Conservation (phyloP, 805 yeast species). For the Ogataea henricii region DNA sequence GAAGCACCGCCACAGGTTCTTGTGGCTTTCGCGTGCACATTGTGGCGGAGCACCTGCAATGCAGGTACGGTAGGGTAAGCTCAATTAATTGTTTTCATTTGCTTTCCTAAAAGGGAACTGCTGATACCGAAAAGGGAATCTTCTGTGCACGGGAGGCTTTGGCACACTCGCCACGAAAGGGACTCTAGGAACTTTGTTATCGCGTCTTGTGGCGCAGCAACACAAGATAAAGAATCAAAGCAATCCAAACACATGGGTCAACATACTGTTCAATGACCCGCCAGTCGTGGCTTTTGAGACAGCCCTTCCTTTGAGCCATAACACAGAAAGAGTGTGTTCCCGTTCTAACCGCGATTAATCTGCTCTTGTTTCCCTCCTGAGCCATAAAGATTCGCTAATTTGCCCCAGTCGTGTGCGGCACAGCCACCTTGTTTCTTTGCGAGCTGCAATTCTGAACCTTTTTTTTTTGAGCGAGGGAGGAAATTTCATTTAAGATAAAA, state of each 20-base stretch:
- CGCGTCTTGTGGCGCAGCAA: conserved; percentile 1
- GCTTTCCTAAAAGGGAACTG: conserved; percentile 4
- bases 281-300: too few species aligned
- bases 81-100: conserved; percentile 3
- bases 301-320: too few species aligned
- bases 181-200: neutral
- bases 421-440: conserved; percentile 1
- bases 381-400: neutral
- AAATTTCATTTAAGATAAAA: conserved; percentile 4
- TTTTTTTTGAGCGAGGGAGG: conserved; percentile 6
- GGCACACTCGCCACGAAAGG: conserved; percentile 4
- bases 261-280: too few species aligned
- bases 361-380: neutral
- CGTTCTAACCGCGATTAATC: too few species aligned
- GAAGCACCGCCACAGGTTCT: conserved; percentile 2
- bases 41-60: neutral
- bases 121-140: conserved; percentile 4
- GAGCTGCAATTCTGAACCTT: conserved; percentile 4
- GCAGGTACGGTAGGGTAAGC: neutral
- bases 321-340: too few species aligned
- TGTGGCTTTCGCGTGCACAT: neutral
- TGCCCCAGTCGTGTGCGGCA: conserved; percentile 9
- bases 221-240: conserved; percentile 1
- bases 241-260: neutral
- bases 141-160: neutral